Conservation (phyloP, 2,329 filamentous ascomycete species). For the Cytospora mali region DNA sequence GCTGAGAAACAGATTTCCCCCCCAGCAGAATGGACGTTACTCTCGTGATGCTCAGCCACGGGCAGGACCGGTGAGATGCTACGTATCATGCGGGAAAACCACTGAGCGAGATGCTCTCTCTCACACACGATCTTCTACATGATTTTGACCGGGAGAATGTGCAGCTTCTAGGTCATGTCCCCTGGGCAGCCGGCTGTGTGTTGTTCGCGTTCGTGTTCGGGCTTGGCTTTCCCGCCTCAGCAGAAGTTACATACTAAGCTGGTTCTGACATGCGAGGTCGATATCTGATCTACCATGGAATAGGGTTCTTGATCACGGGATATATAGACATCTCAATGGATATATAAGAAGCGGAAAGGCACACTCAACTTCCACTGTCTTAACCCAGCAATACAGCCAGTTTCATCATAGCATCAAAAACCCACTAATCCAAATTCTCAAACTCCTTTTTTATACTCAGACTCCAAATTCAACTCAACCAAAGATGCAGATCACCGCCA, state of each 20-base stretch:
- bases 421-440: not conserved
- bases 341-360: slow-evolving; percentile 17
- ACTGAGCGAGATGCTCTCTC: not conserved
- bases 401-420: slow-evolving; percentile 7
- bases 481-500: slow-evolving; percentile 28
- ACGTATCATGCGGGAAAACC: slow-evolving; percentile 17
- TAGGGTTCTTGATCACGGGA: not conserved
- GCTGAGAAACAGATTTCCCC: slow-evolving; percentile 9
- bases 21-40: not conserved
- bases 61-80: slow-evolving; percentile 9
- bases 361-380: not conserved
- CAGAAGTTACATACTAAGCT: not conserved
- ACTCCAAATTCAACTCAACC: not conserved
- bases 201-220: slow-evolving; percentile 5
- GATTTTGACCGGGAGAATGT: not conserved
- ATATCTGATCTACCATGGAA: not conserved
- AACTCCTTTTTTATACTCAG: not conserved
- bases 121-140: slow-evolving; percentile 5
- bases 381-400: not conserved
- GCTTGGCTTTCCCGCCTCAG: slow-evolving; percentile 17
- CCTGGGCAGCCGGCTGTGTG: slow-evolving; percentile 1
- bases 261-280: slow-evolving; percentile 3
- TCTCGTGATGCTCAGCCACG: slow-evolving; percentile 20
- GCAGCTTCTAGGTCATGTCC: not conserved
- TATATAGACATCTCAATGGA: not conserved